Percentiles rank a stretch among this genome's conserved stretches.
These are phyloP conservation scores for Aphelidium insulamus DNA, from an alignment of 371 early-diverging fungal species.

Conservation along the genomic window DNA sequence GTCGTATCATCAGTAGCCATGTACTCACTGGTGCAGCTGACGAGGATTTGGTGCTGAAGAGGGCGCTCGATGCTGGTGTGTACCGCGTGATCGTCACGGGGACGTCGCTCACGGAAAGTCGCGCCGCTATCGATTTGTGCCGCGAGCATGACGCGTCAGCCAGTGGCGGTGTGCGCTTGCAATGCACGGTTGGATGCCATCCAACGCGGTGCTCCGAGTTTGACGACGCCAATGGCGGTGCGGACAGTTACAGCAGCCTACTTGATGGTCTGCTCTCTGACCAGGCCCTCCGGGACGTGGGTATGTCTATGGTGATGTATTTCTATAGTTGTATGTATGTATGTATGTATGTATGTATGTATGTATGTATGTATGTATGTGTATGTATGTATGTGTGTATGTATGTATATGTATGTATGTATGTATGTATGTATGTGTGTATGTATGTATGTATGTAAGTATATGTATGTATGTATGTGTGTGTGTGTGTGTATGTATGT, in stretches of 20 bases:
- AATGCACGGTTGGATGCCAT: constrained; percentile 67
- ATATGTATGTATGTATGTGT: too few relatives aligned
- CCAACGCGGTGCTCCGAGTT: constrained; percentile 64
- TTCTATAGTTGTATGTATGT: too few relatives aligned
- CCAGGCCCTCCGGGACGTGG: constrained; percentile 8
- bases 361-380: too few relatives aligned
- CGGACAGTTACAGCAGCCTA: constrained; percentile 30
- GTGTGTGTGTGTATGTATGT: too few relatives aligned
- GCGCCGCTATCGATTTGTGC: constrained; percentile 27
- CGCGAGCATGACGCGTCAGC: constrained; percentile 7
- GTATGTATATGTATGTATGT: too few relatives aligned
- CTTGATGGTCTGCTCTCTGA: constrained; percentile 18
- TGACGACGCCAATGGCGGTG: constrained; percentile 21
- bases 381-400: too few relatives aligned
- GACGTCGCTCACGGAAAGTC: constrained; percentile 31
- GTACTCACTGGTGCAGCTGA: constrained; percentile 24
- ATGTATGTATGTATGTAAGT: too few relatives aligned
- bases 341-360: too few relatives aligned
- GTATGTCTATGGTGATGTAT: too few relatives aligned
- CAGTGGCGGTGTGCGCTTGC: constrained; percentile 11
- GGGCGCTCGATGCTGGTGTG: constrained; percentile 39
- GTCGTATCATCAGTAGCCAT: background rate
- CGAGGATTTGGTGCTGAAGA: constrained; percentile 27
- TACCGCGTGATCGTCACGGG: constrained; percentile 54
- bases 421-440: too few relatives aligned